Evolutionary conservation across 1,139 yeast species (phyloP).

Genomic region (Candida mesenterica): DNA sequence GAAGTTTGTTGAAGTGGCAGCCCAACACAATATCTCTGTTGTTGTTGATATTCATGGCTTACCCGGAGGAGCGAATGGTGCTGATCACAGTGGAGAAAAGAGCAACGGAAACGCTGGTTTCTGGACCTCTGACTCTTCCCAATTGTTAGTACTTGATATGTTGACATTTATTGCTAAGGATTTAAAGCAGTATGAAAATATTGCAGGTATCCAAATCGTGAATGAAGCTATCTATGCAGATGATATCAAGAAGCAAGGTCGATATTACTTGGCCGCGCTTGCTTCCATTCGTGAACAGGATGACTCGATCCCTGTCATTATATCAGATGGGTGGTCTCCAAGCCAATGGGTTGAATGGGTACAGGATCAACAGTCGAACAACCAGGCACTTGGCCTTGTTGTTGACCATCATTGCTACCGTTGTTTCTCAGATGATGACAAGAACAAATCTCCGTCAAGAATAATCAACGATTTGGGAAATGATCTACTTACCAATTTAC

Average conservation of each 20-base stretch:
- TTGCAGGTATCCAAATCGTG: constrained; percentile 79
- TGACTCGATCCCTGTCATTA: constrained; percentile 61
- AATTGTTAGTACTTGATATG: constrained; percentile 48
- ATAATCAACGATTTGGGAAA: constrained; percentile 57
- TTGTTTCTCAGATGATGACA: constrained; percentile 78
- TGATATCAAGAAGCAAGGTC: constrained; percentile 48
- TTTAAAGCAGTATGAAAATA: constrained; percentile 56
- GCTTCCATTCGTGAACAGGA: constrained; percentile 59
- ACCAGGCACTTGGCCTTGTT: constrained; percentile 55
- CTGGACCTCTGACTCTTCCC: constrained; percentile 52
- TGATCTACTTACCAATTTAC: constrained; percentile 52
- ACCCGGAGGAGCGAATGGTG: constrained; percentile 90
- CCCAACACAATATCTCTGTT: constrained; percentile 59
- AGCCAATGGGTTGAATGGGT: constrained; percentile 76
- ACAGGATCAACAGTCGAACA: constrained; percentile 37
- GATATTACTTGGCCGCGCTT: constrained; percentile 70
- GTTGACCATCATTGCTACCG: constrained; percentile 86
- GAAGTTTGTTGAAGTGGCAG: constrained; percentile 55
- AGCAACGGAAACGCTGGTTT: constrained; percentile 55
- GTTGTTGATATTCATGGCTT: constrained; percentile 84
- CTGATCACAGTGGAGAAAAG: constrained; percentile 76
- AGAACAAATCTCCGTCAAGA: constrained; percentile 58
- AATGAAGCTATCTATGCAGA: constrained; percentile 76
- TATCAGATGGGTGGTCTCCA: constrained; percentile 95
- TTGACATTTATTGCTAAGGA: constrained; percentile 65